phyloP scores from a whole-genome alignment of 2,329 filamentous ascomycete species.

The Xylariaceae sp. region DNA sequence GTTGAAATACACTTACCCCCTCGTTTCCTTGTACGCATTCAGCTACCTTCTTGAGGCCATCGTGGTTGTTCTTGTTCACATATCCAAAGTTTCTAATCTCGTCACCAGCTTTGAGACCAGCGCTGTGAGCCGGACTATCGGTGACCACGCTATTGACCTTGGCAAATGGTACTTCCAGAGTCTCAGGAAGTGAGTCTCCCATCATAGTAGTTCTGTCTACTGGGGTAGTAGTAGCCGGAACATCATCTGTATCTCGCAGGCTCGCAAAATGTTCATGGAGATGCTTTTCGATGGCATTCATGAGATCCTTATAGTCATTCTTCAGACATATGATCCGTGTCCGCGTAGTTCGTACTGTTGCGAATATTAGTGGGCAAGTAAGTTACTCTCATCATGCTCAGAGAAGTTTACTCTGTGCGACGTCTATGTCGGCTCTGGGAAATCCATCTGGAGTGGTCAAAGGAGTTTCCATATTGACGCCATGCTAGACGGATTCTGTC shows the following conservation, averaged over 20 bases:
- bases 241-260: conserved; percentile 48
- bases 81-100: conserved; percentile 78
- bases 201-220: conserved; percentile 26
- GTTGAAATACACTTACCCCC: conserved; percentile 58
- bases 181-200: conserved; percentile 34
- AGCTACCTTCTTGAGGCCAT: conserved; percentile 78
- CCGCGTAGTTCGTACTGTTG: conserved; percentile 81
- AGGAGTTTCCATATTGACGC: conserved; percentile 84
- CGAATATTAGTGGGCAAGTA: conserved; percentile 11
- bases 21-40: conserved; percentile 86
- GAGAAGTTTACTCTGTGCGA: conserved; percentile 71
- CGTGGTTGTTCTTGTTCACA: conserved; percentile 79
- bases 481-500: conserved; percentile 56
- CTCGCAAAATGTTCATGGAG: conserved; percentile 89
- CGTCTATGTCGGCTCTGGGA: conserved; percentile 87
- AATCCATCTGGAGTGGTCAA: conserved; percentile 87
- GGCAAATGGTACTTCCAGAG: conserved; percentile 61
- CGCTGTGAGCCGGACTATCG: conserved; percentile 73
- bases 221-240: conserved; percentile 22
- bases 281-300: conserved; percentile 74
- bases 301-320: conserved; percentile 90
- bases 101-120: conserved; percentile 77
- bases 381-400: background rate
- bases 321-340: conserved; percentile 81
- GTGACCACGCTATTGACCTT: conserved; percentile 79